These are phyloP conservation scores for Aspergillus sclerotioniger DNA, from an alignment of 495 filamentous ascomycete species.

Conservation along the genomic window DNA sequence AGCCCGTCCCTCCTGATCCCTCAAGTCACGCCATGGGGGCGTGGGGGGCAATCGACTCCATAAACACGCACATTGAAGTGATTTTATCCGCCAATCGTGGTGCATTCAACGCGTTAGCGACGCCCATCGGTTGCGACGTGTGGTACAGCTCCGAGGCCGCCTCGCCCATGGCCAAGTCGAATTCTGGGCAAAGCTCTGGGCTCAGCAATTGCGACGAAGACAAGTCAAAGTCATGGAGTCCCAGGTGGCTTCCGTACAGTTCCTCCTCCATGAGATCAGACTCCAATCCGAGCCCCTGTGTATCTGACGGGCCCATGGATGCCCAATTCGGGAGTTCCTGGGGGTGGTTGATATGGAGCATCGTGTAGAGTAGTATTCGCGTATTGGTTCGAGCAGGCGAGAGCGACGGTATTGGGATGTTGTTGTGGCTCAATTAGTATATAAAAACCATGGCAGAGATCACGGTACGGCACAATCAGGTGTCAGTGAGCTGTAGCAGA, in stretches of 20 bases:
- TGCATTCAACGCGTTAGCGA: background rate
- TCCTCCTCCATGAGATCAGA: background rate
- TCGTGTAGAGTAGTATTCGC: background rate
- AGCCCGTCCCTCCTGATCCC: background rate
- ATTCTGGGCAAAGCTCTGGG: constrained; percentile 1
- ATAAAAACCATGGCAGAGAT: background rate
- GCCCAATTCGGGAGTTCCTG: background rate
- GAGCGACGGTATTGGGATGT: background rate
- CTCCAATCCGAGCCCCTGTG: background rate
- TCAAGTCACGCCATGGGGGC: background rate
- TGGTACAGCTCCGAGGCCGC: background rate
- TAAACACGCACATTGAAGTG: constrained; percentile 11
- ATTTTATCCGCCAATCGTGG: constrained; percentile 10
- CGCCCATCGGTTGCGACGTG: background rate
- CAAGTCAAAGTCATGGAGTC: background rate
- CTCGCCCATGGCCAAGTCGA: constrained; percentile 4
- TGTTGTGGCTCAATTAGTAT: background rate
- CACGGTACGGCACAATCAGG: background rate
- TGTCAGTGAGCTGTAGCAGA: background rate
- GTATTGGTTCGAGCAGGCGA: background rate
- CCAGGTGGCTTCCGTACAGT: constrained; percentile 1
- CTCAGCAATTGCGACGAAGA: background rate
- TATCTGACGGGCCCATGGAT: background rate
- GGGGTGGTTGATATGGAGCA: background rate
- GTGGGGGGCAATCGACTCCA: background rate